A percentile compares a stretch with the other conserved stretches of the same genome.
phyloP scores from a whole-genome alignment of 345 rosid genomes.

The Psidium guajava region DNA sequence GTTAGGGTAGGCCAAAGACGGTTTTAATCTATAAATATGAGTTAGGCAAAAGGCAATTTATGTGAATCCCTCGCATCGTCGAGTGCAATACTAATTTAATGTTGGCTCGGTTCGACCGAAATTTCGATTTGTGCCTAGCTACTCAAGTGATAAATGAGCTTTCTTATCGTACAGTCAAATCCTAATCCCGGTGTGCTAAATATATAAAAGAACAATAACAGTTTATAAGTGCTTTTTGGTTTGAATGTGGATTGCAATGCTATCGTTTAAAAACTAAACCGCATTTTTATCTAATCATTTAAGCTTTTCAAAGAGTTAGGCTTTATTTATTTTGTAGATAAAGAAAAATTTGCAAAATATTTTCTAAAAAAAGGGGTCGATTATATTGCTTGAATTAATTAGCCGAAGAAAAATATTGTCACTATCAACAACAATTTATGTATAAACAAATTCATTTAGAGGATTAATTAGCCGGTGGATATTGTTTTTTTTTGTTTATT shows the following conservation, averaged over 20 bases:
- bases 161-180: not conserved
- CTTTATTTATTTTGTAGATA: too few species aligned
- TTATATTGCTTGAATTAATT: too few species aligned
- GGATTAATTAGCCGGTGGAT: too few species aligned
- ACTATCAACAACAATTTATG: too few species aligned
- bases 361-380: too few species aligned
- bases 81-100: not conserved
- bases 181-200: not conserved
- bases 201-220: not conserved
- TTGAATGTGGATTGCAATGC: not conserved
- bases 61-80: not conserved
- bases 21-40: not conserved
- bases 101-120: fast-evolving
- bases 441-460: too few species aligned
- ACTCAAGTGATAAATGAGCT: not conserved
- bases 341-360: too few species aligned
- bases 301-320: too few species aligned
- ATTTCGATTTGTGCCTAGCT: not conserved
- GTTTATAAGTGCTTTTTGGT: not conserved
- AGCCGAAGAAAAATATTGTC: too few species aligned
- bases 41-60: not conserved
- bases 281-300: too few species aligned
- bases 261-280: too few species aligned
- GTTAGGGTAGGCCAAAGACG: not conserved
- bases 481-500: too few species aligned